Conservation (phyloP, 345 rosid genomes). For the Heritiera fomes region DNA sequence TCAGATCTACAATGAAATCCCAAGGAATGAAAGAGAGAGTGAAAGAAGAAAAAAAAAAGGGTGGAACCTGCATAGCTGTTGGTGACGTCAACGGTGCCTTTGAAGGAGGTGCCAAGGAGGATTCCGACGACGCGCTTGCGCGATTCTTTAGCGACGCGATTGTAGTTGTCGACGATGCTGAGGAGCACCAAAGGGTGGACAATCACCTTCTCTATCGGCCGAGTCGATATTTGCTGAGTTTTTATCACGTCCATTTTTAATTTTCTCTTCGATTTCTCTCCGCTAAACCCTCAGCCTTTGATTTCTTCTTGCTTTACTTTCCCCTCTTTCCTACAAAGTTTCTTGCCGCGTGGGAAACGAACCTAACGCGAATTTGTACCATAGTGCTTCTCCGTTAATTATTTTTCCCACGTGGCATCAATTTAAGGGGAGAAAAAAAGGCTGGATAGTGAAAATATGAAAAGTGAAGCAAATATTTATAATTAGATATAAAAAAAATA, state of each 20-base stretch:
- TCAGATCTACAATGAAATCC: slow-evolving; percentile 13
- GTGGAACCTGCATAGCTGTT: slow-evolving; percentile 84
- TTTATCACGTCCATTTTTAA: slow-evolving; percentile 80
- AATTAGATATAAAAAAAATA: no score
- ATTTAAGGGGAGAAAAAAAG: no score
- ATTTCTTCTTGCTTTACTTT: background rate
- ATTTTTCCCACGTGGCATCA: no score
- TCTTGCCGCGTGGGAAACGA: background rate
- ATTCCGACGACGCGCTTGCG: slow-evolving; percentile 89
- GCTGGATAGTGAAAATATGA: no score
- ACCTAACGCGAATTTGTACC: background rate
- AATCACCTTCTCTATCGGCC: slow-evolving; percentile 87
- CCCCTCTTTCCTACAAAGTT: background rate
- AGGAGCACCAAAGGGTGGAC: slow-evolving; percentile 96
- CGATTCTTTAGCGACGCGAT: slow-evolving; percentile 86
- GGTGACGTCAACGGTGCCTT: slow-evolving; percentile 85
- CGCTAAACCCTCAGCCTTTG: background rate
- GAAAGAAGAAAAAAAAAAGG: background rate
- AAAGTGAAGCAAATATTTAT: no score
- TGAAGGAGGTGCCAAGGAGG: slow-evolving; percentile 70
- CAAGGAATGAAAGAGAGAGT: background rate
- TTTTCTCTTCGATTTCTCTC: background rate
- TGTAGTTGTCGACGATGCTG: slow-evolving; percentile 96
- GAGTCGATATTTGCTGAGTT: slow-evolving; percentile 76
- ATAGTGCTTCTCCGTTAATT: background rate